Percentiles rank a stretch among this genome's conserved stretches.
Conservation (phyloP, 2,329 filamentous ascomycete species). For the Chalaropsis ovoidea region DNA sequence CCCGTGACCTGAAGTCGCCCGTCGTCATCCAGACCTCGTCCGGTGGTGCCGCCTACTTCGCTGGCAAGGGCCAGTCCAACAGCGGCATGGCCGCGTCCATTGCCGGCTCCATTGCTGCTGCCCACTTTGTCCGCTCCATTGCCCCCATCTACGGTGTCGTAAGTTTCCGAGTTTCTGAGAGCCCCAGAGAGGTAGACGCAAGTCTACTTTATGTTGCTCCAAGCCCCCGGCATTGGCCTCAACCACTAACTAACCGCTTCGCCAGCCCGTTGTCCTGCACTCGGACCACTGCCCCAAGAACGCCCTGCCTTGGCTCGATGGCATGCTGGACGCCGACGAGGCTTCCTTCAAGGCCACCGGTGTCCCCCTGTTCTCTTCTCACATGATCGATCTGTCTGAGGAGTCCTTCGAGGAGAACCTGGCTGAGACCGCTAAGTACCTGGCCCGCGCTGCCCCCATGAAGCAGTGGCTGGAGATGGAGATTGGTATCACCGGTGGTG, state of each 20-base stretch:
- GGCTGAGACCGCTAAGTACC: constrained; percentile 80
- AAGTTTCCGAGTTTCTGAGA: background rate
- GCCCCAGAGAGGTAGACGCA: no score
- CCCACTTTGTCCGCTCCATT: constrained; percentile 84
- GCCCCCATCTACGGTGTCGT: constrained; percentile 72
- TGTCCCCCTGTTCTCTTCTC: constrained; percentile 82
- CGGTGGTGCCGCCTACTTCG: constrained; percentile 87
- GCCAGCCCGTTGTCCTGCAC: constrained; percentile 72
- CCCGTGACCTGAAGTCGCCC: constrained; percentile 80
- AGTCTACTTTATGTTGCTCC: no score
- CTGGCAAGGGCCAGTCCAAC: constrained; percentile 80
- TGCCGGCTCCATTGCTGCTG: constrained; percentile 74
- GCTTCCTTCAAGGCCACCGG: constrained; percentile 85
- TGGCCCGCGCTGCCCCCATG: constrained; percentile 89
- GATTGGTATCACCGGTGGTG: constrained; percentile 77
- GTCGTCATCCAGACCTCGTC: constrained; percentile 90
- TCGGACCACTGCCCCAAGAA: constrained; percentile 99
- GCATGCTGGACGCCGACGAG: constrained; percentile 91
- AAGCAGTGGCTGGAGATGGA: constrained; percentile 99
- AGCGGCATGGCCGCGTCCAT: constrained; percentile 76
- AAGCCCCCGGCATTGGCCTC: background rate
- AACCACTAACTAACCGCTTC: background rate
- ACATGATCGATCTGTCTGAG: constrained; percentile 98
- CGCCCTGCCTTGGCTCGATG: constrained; percentile 94
- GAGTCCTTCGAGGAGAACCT: constrained; percentile 87